Conservation (phyloP, 2,329 filamentous ascomycete species). For the Neonectria ditissima region DNA sequence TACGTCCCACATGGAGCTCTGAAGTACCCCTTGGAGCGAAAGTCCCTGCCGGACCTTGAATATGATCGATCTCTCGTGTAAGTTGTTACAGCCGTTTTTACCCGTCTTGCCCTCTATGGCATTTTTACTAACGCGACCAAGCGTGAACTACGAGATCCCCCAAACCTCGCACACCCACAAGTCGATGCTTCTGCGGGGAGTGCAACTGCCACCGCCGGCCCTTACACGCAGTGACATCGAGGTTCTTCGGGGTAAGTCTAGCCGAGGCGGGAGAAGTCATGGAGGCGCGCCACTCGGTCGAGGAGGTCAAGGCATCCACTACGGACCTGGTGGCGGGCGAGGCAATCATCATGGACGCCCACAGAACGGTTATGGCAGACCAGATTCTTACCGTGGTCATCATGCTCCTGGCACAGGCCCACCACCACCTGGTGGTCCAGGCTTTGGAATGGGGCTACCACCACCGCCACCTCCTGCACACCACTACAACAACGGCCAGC, state of each 20-base stretch:
- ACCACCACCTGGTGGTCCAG: conserved; percentile 49
- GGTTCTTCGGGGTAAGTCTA: conserved; percentile 73
- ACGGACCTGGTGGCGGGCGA: conserved; percentile 43
- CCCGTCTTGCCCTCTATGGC: neutral
- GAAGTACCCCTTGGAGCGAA: conserved; percentile 79
- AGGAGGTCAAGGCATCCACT: conserved; percentile 44
- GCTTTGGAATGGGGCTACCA: conserved; percentile 50
- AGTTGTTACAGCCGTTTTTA: conserved; percentile 48
- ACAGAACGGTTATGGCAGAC: conserved; percentile 39
- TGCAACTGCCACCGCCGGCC: conserved; percentile 76
- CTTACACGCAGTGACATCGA: conserved; percentile 83
- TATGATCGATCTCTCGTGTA: conserved; percentile 89
- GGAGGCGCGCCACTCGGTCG: conserved; percentile 44
- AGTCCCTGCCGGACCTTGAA: conserved; percentile 80
- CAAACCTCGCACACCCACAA: conserved; percentile 81
- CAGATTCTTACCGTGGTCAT: conserved; percentile 29
- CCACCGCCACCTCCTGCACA: conserved; percentile 47
- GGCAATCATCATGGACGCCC: conserved; percentile 35
- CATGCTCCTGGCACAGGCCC: conserved; percentile 38
- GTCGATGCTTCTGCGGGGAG: conserved; percentile 91
- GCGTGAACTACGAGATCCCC: conserved; percentile 89
- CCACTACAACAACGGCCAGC: conserved; percentile 40
- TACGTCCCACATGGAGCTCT: conserved; percentile 88
- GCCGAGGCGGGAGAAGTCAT: conserved; percentile 57
- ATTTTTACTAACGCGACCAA: conserved; percentile 56